Evolutionary conservation across 345 rosid species (phyloP), one percentile per base, ranked within the genome.

Genomic region (Melastoma malabathricum): DNA sequence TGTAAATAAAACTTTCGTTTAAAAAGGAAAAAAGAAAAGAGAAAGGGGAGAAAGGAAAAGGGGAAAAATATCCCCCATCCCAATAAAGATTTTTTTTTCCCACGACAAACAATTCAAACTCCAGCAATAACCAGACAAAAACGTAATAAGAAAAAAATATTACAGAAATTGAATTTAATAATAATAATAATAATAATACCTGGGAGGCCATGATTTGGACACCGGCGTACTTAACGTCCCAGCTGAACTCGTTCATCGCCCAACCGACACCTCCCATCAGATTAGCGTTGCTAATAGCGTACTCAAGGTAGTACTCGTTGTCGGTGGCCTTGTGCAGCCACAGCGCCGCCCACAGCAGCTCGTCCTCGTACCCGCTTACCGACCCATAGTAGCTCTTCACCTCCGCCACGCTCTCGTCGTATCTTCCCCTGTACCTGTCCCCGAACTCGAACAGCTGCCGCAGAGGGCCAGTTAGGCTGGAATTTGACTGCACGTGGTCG

Each of bases 281-380:
- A 34, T 61, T 55, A 41, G 95, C 88, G 60, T 82, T 92, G 48
- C 71, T 55, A 16, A 82, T 51, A 16, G 73, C 71, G 62, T 84
- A 92, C 60, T 51, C 60, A 60, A 81, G 57, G 52, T 84, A 84
- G 17, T 53, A 61, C 12, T 71, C 78, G 14, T 47, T 65, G 87
- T 81, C 87, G 86, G 98, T 87, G 84, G 96, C 96, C 68, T 68
- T 64, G 74, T 84, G 78, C 45, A 92, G 74, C 98, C 98, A 92
- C 75, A 81, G 61, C 47, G 89, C 96, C 27, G 75, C 96, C 98
- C 96, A 92, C 64, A 92, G 61, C 75, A 92, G 68, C 81, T 92
- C 98, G 51, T 92, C 98, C 81, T 53, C 79, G 77, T 82, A 84
- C 43, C 96, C 98, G 70, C 96, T 92, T 68, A 84, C 92, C 55